Base-by-base conservation (phyloP, 495 filamentous ascomycete genomes). In the Podospora comata region DNA sequence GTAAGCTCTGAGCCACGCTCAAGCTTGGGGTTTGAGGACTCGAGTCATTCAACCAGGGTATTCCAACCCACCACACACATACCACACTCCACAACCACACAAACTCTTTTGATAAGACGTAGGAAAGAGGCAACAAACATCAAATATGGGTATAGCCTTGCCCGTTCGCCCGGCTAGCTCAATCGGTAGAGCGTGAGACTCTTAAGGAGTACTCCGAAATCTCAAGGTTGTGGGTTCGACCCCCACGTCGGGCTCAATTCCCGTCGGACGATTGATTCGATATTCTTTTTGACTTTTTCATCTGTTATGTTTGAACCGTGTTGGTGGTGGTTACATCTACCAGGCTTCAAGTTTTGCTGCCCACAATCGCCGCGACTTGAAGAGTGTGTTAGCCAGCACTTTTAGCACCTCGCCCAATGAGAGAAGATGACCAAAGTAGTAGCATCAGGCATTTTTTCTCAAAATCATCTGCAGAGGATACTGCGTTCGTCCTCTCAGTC, bases 161-260 rank as follows among this genome's bases (percentile, higher is more conserved):
- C 74, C 75, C 75, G 77, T 57, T 65, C 60, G 74, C 75, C 75
- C 75, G 77, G 86, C 86, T 90, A 90, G 87, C 87, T 90, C 88
- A 90, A 89, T 90, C 87, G 87, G 87, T 88, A 90, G 88, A 90
- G 88, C 88, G 87, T 90, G 85, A 89, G 88, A 90, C 88, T 90
- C 87, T 90, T 90, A 90, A 88, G 9, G n/a, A 28, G 28, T 57
- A 26, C 59, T 62, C 65, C 65, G 59, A 26, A 61, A 61, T 61
- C 23, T 61, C 59, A 61, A 61, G 59, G 59, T 27, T 61, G 59
- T 27, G 59, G 59, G 28, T 61, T 61, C 59, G 28, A 61, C 59
- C 59, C 59, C 59, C 59, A 61, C 28, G 59, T 32, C 20, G 20
- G 59, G 59, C 28, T 61, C 59, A 16, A 61, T 61, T 61, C 59